Evolutionary conservation across 2,329 filamentous ascomycete genomes (phyloP).

Genomic region (Boeremia lycopersici): DNA sequence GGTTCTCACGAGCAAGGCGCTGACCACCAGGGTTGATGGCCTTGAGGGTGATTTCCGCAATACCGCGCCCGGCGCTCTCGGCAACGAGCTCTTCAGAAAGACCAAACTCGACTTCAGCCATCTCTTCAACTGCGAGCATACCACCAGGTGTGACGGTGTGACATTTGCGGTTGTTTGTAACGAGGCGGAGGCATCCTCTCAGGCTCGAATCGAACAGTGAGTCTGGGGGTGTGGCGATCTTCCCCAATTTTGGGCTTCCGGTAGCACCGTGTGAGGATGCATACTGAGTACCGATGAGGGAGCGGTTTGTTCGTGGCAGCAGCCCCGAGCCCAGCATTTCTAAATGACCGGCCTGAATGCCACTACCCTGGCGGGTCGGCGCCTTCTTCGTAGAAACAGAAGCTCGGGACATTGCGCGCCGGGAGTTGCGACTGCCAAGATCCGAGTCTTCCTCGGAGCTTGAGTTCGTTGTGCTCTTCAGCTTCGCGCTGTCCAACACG

Average conservation of each 20-base stretch:
- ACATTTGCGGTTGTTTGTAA: constrained; percentile 60
- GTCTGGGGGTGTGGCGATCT: constrained; percentile 44
- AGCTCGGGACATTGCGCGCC: constrained; percentile 48
- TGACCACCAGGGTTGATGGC: constrained; percentile 67
- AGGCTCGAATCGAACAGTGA: constrained; percentile 43
- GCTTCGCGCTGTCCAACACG: constrained; percentile 68
- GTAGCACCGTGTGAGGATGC: constrained; percentile 46
- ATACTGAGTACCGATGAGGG: constrained; percentile 41
- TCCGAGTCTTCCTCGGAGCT: constrained; percentile 47
- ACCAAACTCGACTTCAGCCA: constrained; percentile 84
- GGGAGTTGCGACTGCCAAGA: constrained; percentile 47
- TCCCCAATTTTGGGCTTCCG: constrained; percentile 42
- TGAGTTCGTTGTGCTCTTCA: constrained; percentile 43
- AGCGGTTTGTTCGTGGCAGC: constrained; percentile 38
- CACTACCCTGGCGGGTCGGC: constrained; percentile 49
- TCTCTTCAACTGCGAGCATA: constrained; percentile 91
- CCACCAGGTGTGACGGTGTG: constrained; percentile 72
- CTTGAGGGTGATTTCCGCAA: constrained; percentile 80
- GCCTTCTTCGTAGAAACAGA: constrained; percentile 47
- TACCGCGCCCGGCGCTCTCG: constrained; percentile 86
- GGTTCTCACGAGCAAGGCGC: constrained; percentile 56
- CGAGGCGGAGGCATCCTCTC: constrained; percentile 55
- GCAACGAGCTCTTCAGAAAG: constrained; percentile 88
- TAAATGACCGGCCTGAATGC: constrained; percentile 44
- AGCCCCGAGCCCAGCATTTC: constrained; percentile 41